Evolutionary conservation across 2,329 filamentous ascomycete genomes (phyloP).

Genomic region (Bipolaris cookei): DNA sequence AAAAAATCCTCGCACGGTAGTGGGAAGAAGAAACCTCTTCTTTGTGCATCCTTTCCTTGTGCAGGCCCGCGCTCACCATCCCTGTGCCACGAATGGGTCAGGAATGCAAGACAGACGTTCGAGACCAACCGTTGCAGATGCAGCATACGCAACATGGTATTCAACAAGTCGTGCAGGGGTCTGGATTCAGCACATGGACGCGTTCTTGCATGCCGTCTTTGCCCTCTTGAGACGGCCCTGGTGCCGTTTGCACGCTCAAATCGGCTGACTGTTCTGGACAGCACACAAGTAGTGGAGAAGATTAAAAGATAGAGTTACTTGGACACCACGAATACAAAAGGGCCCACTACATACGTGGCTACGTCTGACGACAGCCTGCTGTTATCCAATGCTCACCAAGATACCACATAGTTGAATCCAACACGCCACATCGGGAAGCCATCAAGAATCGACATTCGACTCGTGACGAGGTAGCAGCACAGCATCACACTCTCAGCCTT

Average conservation of each 20-base stretch:
- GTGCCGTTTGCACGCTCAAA: slow-evolving; percentile 5
- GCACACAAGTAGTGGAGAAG: slow-evolving; percentile 17
- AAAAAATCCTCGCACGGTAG: not conserved
- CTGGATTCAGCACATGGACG: slow-evolving; percentile 9
- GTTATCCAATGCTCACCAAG: slow-evolving; percentile 6
- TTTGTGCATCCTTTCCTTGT: slow-evolving; percentile 10
- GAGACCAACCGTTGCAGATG: slow-evolving; percentile 16
- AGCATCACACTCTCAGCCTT: slow-evolving; percentile 6
- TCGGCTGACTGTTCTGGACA: slow-evolving; percentile 14
- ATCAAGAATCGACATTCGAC: not conserved
- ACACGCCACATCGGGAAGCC: not conserved
- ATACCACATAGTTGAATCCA: slow-evolving; percentile 4
- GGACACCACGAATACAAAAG: slow-evolving; percentile 10
- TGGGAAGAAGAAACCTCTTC: not conserved
- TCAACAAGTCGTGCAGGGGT: slow-evolving; percentile 12
- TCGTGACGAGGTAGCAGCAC: not conserved
- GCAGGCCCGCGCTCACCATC: slow-evolving; percentile 3
- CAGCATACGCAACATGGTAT: slow-evolving; percentile 13
- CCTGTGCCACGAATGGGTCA: slow-evolving; percentile 10
- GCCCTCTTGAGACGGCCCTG: slow-evolving; percentile 11
- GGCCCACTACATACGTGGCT: slow-evolving; percentile 18
- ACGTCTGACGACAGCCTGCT: slow-evolving; percentile 2
- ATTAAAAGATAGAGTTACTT: slow-evolving; percentile 12
- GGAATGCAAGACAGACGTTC: slow-evolving; percentile 7
- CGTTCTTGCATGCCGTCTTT: slow-evolving; percentile 14